These are phyloP conservation scores for Solanum gandarillasii DNA, from an alignment of 257 asterid genomes.

Conservation along the genomic window DNA sequence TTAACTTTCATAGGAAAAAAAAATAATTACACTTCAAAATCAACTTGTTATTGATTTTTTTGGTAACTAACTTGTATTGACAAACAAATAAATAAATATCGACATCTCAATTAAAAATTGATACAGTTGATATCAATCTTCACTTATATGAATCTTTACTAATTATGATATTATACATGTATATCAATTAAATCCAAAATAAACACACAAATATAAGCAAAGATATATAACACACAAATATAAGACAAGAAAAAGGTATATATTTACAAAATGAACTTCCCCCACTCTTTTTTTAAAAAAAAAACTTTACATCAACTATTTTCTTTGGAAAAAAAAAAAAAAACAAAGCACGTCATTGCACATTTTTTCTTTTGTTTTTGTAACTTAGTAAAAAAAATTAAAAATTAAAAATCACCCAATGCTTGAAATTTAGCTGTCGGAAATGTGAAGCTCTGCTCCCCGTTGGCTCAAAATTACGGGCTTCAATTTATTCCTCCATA, in stretches of 20 bases:
- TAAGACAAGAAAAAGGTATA: neutral
- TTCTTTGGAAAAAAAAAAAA: neutral
- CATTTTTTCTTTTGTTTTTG: neutral
- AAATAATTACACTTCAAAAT: too few species aligned
- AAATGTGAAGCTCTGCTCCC: neutral
- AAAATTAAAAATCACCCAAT: neutral
- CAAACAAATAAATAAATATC: neutral
- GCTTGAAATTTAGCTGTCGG: neutral
- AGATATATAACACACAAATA: neutral
- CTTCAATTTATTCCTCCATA: slow-evolving; percentile 46
- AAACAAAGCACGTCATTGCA: neutral
- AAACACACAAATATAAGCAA: neutral
- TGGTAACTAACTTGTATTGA: neutral
- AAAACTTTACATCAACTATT: neutral
- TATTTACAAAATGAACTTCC: neutral
- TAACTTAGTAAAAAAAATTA: neutral
- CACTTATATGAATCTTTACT: neutral
- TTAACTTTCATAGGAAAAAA: too few species aligned
- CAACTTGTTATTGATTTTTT: neutral
- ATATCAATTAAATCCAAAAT: neutral
- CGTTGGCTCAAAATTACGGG: slow-evolving; percentile 25
- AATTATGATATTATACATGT: neutral
- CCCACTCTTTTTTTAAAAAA: fast-evolving
- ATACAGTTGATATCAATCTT: neutral
- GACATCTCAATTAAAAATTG: neutral